Conservation (phyloP, 345 rosid genomes). For the Physaria fendleri region DNA sequence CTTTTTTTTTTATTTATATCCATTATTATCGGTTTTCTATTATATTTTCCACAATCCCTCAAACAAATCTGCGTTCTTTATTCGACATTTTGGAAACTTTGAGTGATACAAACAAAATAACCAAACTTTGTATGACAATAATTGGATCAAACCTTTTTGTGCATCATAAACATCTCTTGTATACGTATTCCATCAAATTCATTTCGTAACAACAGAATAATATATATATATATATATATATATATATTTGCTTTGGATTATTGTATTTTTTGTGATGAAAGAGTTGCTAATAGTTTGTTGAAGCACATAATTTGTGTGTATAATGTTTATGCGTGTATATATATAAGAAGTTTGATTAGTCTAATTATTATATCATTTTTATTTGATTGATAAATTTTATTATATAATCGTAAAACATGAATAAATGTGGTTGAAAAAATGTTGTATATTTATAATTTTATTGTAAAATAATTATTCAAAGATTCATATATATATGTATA, state of each 20-base stretch:
- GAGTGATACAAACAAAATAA: neutral
- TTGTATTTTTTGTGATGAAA: neutral
- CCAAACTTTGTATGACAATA: neutral
- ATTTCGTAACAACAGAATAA: neutral
- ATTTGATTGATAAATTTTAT: too few species aligned
- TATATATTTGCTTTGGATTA: neutral
- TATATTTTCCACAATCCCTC: neutral
- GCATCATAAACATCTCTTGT: neutral
- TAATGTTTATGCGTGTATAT: slow-evolving; percentile 8
- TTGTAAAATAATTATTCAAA: too few species aligned
- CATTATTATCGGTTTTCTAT: slow-evolving; percentile 1
- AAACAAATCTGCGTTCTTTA: neutral
- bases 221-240: neutral
- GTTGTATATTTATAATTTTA: too few species aligned
- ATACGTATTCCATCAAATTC: neutral
- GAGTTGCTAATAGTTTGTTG: slow-evolving; percentile 19
- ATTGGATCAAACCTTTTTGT: neutral
- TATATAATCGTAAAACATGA: too few species aligned
- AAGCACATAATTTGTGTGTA: slow-evolving; percentile 16
- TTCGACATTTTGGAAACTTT: neutral
- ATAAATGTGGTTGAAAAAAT: too few species aligned
- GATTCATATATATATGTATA: too few species aligned
- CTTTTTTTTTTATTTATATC: neutral
- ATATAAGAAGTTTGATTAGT: too few species aligned
- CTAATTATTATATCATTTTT: too few species aligned